A percentile compares a stretch with the other conserved stretches of the same genome.
phyloP scores from a whole-genome alignment of 192 early-diverging fungal species.

The Entomortierella lignicola region DNA sequence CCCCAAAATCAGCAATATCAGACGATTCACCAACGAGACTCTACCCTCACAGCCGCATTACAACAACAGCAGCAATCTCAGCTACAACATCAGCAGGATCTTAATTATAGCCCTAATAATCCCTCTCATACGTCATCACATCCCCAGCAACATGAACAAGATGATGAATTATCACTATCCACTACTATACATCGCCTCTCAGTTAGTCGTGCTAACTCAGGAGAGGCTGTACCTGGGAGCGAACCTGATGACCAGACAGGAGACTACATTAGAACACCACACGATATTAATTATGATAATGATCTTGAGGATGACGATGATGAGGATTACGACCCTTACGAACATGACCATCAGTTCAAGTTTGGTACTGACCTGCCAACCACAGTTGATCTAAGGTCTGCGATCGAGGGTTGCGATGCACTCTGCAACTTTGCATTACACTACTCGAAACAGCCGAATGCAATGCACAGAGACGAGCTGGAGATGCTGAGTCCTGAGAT shows the following conservation, averaged over 20 bases:
- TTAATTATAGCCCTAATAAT: neutral
- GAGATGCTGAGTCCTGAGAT: conserved; percentile 11
- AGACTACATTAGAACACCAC: neutral
- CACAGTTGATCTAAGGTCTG: conserved; percentile 37
- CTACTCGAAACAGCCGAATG: conserved; percentile 14
- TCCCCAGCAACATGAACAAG: neutral
- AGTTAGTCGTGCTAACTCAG: too few species aligned
- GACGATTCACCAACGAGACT: neutral
- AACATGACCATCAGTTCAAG: conserved; percentile 19
- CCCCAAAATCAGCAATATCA: neutral
- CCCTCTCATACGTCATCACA: too few species aligned
- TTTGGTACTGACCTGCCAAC: conserved; percentile 44
- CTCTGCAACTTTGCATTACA: conserved; percentile 49
- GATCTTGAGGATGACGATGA: conserved; percentile 10
- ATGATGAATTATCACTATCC: too few species aligned
- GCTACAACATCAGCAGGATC: neutral
- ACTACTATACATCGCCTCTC: too few species aligned
- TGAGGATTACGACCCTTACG: neutral
- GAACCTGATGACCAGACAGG: neutral
- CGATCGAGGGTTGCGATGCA: conserved; percentile 37
- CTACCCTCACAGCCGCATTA: too few species aligned
- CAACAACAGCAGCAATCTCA: neutral
- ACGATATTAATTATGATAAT: conserved; percentile 21
- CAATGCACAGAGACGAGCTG: neutral
- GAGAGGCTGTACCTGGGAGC: too few species aligned